These are phyloP conservation scores for Aspergillus sp. DNA, from an alignment of 2,329 filamentous ascomycete genomes.

Conservation along the genomic window DNA sequence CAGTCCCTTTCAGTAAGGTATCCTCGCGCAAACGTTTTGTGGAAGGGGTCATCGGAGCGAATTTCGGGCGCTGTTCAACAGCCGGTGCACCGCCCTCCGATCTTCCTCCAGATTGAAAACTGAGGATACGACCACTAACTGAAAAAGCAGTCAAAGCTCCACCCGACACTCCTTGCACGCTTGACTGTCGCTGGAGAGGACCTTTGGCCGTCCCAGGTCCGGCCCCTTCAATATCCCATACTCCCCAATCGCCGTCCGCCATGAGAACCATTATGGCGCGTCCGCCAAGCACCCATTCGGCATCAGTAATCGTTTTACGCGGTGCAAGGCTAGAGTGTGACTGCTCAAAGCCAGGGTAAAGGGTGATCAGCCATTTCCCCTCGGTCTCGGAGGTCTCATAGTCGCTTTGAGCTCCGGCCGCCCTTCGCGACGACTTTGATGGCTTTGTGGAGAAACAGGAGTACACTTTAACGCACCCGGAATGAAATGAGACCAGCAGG, in stretches of 20 bases:
- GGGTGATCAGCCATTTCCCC: constrained; percentile 46
- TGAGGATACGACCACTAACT: constrained; percentile 41
- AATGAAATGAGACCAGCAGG: constrained; percentile 55
- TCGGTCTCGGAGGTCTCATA: constrained; percentile 33
- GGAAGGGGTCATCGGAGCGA: constrained; percentile 50
- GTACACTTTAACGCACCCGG: constrained; percentile 59
- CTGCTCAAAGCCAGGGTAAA: constrained; percentile 44
- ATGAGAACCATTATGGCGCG: constrained; percentile 47
- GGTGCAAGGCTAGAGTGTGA: constrained; percentile 27
- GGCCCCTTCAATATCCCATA: constrained; percentile 50
- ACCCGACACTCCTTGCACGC: constrained; percentile 39
- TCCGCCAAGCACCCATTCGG: constrained; percentile 47
- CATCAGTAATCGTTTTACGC: constrained; percentile 47
- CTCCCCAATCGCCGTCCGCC: constrained; percentile 50
- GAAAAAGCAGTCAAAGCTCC: constrained; percentile 44
- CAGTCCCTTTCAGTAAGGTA: constrained; percentile 41
- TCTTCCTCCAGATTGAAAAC: constrained; percentile 20
- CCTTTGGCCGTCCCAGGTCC: constrained; percentile 42
- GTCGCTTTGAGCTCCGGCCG: constrained; percentile 31
- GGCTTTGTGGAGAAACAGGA: constrained; percentile 49
- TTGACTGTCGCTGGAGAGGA: constrained; percentile 39
- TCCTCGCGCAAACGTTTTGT: constrained; percentile 48
- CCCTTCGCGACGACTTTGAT: constrained; percentile 26
- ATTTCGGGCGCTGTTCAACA: constrained; percentile 34
- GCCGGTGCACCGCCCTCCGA: constrained; percentile 25